Conservation (phyloP, 306 rosid genomes). For the Myrica gale region DNA sequence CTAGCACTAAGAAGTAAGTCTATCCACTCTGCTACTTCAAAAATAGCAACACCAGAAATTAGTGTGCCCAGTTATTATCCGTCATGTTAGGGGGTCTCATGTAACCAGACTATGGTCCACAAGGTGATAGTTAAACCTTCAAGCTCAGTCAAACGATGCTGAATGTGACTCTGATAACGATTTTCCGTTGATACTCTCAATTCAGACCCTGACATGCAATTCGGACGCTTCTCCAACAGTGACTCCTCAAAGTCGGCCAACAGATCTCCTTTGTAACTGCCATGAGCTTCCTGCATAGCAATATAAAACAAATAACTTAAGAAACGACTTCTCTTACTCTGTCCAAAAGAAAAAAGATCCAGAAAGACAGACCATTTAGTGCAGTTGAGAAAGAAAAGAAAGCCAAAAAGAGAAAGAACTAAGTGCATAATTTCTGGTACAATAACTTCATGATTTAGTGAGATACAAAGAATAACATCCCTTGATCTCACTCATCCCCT, state of each 20-base stretch:
- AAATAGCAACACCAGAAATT: neutral
- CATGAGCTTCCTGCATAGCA: conserved; percentile 48
- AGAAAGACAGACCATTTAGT: too few species aligned
- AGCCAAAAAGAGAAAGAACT: neutral
- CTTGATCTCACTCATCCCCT: neutral
- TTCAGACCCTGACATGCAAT: conserved; percentile 48
- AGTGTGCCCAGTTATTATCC: conserved; percentile 9
- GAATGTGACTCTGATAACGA: conserved; percentile 60
- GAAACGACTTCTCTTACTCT: neutral
- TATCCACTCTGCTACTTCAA: neutral
- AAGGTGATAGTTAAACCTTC: conserved; percentile 54
- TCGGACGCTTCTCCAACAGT: conserved; percentile 46
- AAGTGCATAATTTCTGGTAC: neutral
- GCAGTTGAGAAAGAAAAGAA: too few species aligned
- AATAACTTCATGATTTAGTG: neutral
- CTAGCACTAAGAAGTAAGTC: neutral
- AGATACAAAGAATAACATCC: neutral
- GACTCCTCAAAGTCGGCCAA: conserved; percentile 69
- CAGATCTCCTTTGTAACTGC: conserved; percentile 44
- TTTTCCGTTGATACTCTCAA: conserved; percentile 49
- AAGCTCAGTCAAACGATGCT: conserved; percentile 68
- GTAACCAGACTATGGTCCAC: conserved; percentile 4
- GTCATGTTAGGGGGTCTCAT: conserved; percentile 9
- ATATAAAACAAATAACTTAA: neutral
- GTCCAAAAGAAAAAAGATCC: neutral